Base-by-base conservation (phyloP, 768 basidiomycete species). In the Floccularia luteovirens region DNA sequence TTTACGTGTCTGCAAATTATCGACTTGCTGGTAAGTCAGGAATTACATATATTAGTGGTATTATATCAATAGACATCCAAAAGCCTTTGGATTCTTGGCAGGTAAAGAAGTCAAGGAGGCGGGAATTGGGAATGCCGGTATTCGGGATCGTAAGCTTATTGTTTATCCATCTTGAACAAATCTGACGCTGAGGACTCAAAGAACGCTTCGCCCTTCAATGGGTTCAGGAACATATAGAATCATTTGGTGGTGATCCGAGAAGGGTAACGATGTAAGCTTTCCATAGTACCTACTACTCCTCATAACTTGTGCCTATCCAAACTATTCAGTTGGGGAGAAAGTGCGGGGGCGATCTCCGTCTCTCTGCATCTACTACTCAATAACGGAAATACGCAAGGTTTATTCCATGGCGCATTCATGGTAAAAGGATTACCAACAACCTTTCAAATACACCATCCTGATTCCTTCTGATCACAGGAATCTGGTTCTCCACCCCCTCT, bases 221-320 rank as follows among this genome's bases (percentile, higher is more conserved):
- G 76, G 63, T 77, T 0, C 68, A 75, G 38, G 60, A 69, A 38
- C 62, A 78, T 48, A 74, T 77, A 42, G 43, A 47, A 19, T 52
- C 60, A 0, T 79, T 77, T 42, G 76, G 76, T 1, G 77, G 77
- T 5, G 72, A 79, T 48, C 64, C 67, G 2, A 35, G 42, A 0
- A 67, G 62, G 43, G 69, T 70, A 2, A 66, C 62, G 10, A 59
- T 66, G 62, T 67, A 41, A 30, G 58, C n/a, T n/a, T n/a, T 41
- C 6, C 28, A n/a, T 30, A 17, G 11, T 19, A 32, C 22, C n/a
- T 34, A n/a, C n/a, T n/a, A 2, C 30, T 31, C 12, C n/a, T 21
- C 13, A 31, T 17, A 11, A 21, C 17, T 19, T n/a, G 6, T 14
- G 14, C 27, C 21, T 24, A 27, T 23, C 11, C 10, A 30, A 8